Base-by-base conservation (phyloP, 192 early-diverging fungal species). In the Podila epicladia region DNA sequence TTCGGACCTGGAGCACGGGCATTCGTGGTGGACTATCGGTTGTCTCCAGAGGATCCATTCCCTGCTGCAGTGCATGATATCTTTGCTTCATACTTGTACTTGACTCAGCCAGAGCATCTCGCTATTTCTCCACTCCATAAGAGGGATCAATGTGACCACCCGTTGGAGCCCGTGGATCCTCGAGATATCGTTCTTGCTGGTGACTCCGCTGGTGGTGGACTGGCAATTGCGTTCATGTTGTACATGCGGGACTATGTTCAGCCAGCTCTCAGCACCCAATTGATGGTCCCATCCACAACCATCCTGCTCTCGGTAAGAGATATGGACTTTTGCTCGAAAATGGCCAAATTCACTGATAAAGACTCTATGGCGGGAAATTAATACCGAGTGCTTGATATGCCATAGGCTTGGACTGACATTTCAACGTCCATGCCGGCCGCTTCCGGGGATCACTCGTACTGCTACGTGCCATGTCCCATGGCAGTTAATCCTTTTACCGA, bases 141-240 rank as follows among this genome's bases (percentile, higher is more conserved):
- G 3, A 57, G 62, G 9, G 4, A 22, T 58, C n/a, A 29, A 37
- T 15, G 61, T 3, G 7, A 55, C 7, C 77, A 70, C 38, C 64
- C 26, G 13, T 83, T 85, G 28, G 12, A 67, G 20, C 85, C 91
- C 0, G 64, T 88, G 12, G 82, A 86, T 26, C 75, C 87, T 19
- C 71, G 85, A 22, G 80, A 93, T 67, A 89, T 94, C 71, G 82
- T 91, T 4, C 71, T 94, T 19, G 86, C 86, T 11, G 93, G 93
- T 9, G 93, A 94, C 64, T 92, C 91, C 50, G 90, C 93, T 5
- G 93, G 93, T 32, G 92, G 66, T 2, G 77, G 77, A 13, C 59
- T 80, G 1, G 67, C 62, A 0, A 80, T 80, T 57, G 77, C 66
- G 1, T 60, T 80, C n/a, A 67, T 69, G 29, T 37, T 80, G 22